Base-by-base conservation (phyloP, 78 protist genomes). In the Chrysochromulina tobinii region DNA sequence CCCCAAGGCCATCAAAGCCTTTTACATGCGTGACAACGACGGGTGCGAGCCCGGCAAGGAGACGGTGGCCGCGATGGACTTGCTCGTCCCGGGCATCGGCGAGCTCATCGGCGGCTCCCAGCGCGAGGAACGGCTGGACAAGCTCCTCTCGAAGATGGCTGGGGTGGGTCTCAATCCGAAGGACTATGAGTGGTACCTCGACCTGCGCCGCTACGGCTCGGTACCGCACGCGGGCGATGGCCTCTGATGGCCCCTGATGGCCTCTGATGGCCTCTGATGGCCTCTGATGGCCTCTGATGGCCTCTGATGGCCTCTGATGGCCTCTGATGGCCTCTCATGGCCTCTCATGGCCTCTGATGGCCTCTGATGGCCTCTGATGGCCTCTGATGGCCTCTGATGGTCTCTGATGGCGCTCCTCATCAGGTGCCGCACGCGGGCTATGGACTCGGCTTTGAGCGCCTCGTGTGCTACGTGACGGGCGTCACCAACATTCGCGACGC, bases 171-270 rank as follows among this genome's bases (percentile, higher is more conserved):
- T 88, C 15, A 51, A 23, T 0, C 54, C 17, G 57, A 66, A 67
- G 53, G 91, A 88, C 77, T 88, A 88, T 12, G 67, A 38, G 72
- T 94, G 93, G 96, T 96, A 96, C 61, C 77, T 94, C 61, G 97
- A 96, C 89, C 91, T 96, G 67, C 92, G 98, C 58, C 69, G 92
- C 23, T 96, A 79, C 73, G 98, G 98, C 4, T 91, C 96, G 21
- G 96, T 92, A 15, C 98, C 98, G 55, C 98, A 96, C 89, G 96
- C 95, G 51, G 98, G 98, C n/a, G 94, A 93, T 69, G 98, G 98
- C 64, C 64, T 59, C 64, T 59, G 64, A 12, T 59, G 38, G 38
- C 38, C 38, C 38, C 38, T 38, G 38, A 38, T 38, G 38, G 38
- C 38, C 38, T 0, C 38, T 38, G 38, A 38, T 38, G 38, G 38